These are phyloP conservation scores for Coffea canephora DNA, from an alignment of 257 asterid species.

Conservation along the genomic window DNA sequence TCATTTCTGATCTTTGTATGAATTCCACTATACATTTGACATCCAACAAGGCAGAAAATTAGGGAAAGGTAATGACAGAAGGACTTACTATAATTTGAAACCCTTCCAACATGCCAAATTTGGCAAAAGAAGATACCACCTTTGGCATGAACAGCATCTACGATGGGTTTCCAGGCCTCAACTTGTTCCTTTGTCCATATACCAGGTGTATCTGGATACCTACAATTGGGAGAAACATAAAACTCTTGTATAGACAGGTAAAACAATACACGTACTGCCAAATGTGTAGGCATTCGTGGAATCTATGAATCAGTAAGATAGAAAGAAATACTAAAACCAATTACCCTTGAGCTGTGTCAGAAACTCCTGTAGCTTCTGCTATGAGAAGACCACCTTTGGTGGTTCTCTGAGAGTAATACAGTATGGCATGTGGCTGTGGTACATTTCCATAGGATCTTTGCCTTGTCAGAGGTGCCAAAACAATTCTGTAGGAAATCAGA, in stretches of 20 bases:
- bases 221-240: background rate
- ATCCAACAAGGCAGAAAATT: background rate
- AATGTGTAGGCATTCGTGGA: too few relatives aligned
- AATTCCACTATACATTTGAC: too few relatives aligned
- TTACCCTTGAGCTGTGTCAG: slow-evolving; percentile 51
- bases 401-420: slow-evolving; percentile 69
- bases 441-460: slow-evolving; percentile 51
- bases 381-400: slow-evolving; percentile 49
- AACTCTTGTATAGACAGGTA: background rate
- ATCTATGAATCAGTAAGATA: background rate
- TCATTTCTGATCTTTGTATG: too few relatives aligned
- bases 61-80: background rate
- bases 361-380: slow-evolving; percentile 55
- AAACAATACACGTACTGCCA: background rate
- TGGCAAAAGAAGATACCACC: too few relatives aligned
- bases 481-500: slow-evolving; percentile 37
- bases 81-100: slow-evolving; percentile 21
- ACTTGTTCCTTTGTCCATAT: slow-evolving; percentile 24
- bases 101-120: slow-evolving; percentile 20
- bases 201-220: slow-evolving; percentile 28
- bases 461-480: slow-evolving; percentile 69
- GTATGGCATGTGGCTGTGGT: slow-evolving; percentile 67
- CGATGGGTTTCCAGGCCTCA: too few relatives aligned
- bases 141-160: too few relatives aligned
- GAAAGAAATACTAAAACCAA: background rate